Base-by-base conservation (phyloP, 2,329 filamentous ascomycete species). In the Colletotrichum chlorophyti region DNA sequence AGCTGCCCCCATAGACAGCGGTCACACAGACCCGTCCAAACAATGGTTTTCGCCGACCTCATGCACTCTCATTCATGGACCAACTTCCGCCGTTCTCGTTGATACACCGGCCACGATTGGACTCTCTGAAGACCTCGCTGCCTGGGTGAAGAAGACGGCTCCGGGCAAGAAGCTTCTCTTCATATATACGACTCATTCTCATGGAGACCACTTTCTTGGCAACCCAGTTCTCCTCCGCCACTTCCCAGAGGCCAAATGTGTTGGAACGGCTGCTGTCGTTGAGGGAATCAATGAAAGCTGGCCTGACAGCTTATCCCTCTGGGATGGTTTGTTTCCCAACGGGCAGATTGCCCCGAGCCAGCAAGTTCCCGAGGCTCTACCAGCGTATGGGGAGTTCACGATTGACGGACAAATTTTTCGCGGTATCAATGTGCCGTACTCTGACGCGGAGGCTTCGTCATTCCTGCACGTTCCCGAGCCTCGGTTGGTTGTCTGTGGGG, bases 131-230 rank as follows among this genome's bases (percentile, higher is more conserved):
- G n/a, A n/a, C n/a, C 21, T 41, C 7, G 14, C 10, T 14, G 10
- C 14, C 23, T 38, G 34, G 15, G 24, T 19, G n/a, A n/a, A n/a
- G n/a, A n/a, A n/a, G n/a, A n/a, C n/a, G n/a, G n/a, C n/a, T n/a
- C n/a, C n/a, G n/a, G n/a, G n/a, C 12, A 3, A 38, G 34, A 35
- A 27, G 24, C 32, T 38, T 8, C 26, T 49, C 8, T 21, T 38
- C 12, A 26, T 15, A 26, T 27, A n/a, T n/a, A n/a, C n/a, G n/a
- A n/a, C 46, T 3, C 46, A 49, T 38, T 19, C 24, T 14, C 46
- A 49, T 24, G 34, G 46, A 49, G 46, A 49, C 9, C 46, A 49
- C 8, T 49, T 49, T 11, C 34, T 49, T 23, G 46, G 46, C 4
- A 27, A 26, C 34, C 46, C 46, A 5, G 4, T 38, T 14, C 6